Evolutionary conservation across 2,329 filamentous ascomycete species (phyloP).

Genomic region (Decorospora gaudefroyi): DNA sequence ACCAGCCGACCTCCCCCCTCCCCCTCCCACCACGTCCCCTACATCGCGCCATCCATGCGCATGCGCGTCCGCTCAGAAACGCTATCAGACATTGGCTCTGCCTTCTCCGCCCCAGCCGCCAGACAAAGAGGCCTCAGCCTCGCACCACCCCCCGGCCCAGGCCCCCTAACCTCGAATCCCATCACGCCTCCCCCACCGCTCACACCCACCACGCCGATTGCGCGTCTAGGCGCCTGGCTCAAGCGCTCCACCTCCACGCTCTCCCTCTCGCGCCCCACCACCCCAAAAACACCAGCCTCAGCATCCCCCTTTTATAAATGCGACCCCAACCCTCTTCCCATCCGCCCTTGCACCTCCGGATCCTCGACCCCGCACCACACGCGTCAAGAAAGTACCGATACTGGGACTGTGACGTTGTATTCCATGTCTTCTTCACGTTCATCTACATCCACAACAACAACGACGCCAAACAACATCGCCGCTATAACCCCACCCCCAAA

Average conservation of each 20-base stretch:
- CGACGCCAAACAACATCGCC: slow-evolving; percentile 6
- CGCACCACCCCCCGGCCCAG: slow-evolving; percentile 28
- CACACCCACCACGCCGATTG: slow-evolving; percentile 42
- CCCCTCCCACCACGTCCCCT: slow-evolving; percentile 51
- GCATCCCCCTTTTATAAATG: slow-evolving; percentile 48
- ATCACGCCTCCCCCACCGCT: slow-evolving; percentile 42
- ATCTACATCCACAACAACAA: neutral
- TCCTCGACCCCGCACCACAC: slow-evolving; percentile 37
- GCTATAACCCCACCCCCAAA: slow-evolving; percentile 15
- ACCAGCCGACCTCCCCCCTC: slow-evolving; percentile 39
- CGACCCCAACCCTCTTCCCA: slow-evolving; percentile 17
- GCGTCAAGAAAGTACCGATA: slow-evolving; percentile 41
- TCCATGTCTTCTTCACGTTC: neutral
- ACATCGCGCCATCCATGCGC: slow-evolving; percentile 52
- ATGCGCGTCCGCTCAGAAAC: slow-evolving; percentile 55
- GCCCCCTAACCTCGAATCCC: slow-evolving; percentile 43
- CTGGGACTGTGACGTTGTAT: no score
- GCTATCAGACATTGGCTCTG: slow-evolving; percentile 55
- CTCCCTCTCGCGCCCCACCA: slow-evolving; percentile 17
- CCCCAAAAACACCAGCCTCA: slow-evolving; percentile 17
- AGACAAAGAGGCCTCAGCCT: slow-evolving; percentile 32
- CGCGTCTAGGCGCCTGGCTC: slow-evolving; percentile 43
- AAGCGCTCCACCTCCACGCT: slow-evolving; percentile 40
- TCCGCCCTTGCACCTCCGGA: slow-evolving; percentile 14
- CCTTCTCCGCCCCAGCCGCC: slow-evolving; percentile 48